These are phyloP conservation scores for Malus asiatica DNA, from an alignment of 306 rosid species.

Conservation along the genomic window DNA sequence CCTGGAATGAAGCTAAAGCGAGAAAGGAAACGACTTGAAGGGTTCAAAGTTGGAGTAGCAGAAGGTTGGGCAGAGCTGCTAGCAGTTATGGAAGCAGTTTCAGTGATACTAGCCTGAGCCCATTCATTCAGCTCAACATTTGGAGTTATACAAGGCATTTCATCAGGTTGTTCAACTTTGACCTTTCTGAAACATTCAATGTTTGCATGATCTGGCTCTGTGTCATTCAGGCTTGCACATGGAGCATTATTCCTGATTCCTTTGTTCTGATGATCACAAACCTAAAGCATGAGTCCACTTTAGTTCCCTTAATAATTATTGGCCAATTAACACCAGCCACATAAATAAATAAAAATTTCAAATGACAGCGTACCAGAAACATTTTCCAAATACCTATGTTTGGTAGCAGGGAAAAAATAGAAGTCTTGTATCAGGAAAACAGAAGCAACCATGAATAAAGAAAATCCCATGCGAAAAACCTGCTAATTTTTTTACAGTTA, in stretches of 20 bases:
- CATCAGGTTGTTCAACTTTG: conserved; percentile 41
- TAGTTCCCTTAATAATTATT: conserved; percentile 17
- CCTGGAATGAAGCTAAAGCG: conserved; percentile 82
- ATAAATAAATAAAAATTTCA: not conserved
- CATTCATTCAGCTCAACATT: conserved; percentile 49
- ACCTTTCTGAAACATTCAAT: conserved; percentile 46
- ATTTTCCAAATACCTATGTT: not conserved
- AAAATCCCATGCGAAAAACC: not conserved
- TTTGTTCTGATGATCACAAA: conserved; percentile 51
- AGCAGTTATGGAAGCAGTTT: conserved; percentile 40
- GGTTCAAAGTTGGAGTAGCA: conserved; percentile 52
- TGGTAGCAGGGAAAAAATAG: not conserved
- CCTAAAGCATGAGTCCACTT: conserved; percentile 43
- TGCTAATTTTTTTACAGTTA: too few species aligned
- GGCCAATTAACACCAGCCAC: conserved; percentile 3
- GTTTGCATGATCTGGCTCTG: conserved; percentile 38
- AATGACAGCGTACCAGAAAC: not conserved
- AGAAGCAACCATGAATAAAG: not conserved
- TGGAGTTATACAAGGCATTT: conserved; percentile 44
- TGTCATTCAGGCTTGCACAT: conserved; percentile 32
- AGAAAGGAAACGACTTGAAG: conserved; percentile 71
- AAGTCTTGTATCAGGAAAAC: not conserved
- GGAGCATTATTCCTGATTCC: conserved; percentile 37
- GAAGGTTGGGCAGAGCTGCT: conserved; percentile 47
- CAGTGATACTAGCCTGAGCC: conserved; percentile 32